These are phyloP conservation scores for Backusella westeae DNA, from an alignment of 192 early-diverging fungal species.

Conservation along the genomic window DNA sequence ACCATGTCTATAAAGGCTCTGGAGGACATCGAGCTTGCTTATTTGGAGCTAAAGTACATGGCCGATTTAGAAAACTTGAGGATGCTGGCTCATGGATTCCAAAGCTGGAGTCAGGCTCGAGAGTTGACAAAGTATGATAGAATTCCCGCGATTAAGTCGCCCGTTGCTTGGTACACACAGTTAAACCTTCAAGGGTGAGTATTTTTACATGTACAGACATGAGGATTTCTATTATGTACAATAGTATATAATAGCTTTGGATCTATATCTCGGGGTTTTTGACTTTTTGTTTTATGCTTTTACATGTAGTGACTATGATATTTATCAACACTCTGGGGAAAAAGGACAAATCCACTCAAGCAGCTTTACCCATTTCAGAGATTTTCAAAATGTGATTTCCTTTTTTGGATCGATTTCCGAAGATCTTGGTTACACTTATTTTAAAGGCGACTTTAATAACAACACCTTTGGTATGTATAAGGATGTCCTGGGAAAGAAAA, in stretches of 20 bases:
- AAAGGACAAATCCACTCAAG: conserved; percentile 48
- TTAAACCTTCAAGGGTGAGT: conserved; percentile 38
- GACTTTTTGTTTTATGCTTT: not conserved
- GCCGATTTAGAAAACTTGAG: conserved; percentile 20
- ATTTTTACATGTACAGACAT: not conserved
- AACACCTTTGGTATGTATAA: conserved; percentile 40
- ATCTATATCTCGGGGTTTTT: not conserved
- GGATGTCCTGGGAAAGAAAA: conserved; percentile 41
- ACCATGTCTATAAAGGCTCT: conserved; percentile 15
- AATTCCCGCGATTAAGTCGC: conserved; percentile 36
- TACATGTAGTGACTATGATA: conserved; percentile 36
- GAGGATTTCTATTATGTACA: not conserved
- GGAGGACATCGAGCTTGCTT: conserved; percentile 14
- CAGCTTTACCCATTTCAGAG: conserved; percentile 43
- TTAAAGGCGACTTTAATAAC: conserved; percentile 39
- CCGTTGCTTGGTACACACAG: conserved; percentile 36
- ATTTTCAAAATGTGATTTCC: conserved; percentile 28
- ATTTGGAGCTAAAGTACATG: conserved; percentile 24
- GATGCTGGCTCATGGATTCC: conserved; percentile 48
- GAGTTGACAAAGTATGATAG: conserved; percentile 31
- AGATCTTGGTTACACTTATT: conserved; percentile 46
- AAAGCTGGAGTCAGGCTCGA: conserved; percentile 47
- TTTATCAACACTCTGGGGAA: conserved; percentile 41
- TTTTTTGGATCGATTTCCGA: conserved; percentile 47
- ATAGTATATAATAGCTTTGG: not conserved